phyloP scores from a whole-genome alignment of 768 basidiomycete genomes.

The Hypholoma sublateritium region DNA sequence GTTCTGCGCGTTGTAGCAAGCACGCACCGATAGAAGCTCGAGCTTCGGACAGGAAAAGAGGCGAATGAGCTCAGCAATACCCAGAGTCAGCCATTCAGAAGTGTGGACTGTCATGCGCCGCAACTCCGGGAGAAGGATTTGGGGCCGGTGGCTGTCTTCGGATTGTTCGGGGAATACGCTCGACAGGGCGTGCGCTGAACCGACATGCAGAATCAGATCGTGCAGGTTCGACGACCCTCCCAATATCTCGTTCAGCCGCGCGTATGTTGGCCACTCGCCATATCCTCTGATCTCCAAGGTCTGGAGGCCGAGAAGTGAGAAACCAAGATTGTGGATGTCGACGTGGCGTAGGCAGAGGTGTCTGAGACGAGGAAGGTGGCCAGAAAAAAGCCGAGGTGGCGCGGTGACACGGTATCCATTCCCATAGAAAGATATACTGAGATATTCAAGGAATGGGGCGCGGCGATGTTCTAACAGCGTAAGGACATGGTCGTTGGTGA shows the following conservation, averaged over 20 bases:
- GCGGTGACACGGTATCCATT: conserved; percentile 16
- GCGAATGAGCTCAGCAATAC: conserved; percentile 21
- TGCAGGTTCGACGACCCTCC: conserved; percentile 20
- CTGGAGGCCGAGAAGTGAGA: conserved; percentile 21
- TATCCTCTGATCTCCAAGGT: conserved; percentile 30
- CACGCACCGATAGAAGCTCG: conserved; percentile 22
- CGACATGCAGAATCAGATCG: conserved; percentile 28
- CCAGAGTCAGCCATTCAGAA: conserved; percentile 30
- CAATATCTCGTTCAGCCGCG: conserved; percentile 22
- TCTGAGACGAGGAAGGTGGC: conserved; percentile 22
- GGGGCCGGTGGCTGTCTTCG: background rate
- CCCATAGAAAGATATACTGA: conserved; percentile 26
- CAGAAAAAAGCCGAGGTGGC: conserved; percentile 18
- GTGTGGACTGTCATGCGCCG: conserved; percentile 24
- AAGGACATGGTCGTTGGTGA: conserved; percentile 23
- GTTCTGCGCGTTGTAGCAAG: conserved; percentile 12
- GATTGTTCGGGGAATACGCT: conserved; percentile 14
- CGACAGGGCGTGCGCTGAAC: conserved; percentile 20
- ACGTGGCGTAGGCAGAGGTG: conserved; percentile 28
- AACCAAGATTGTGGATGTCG: conserved; percentile 18
- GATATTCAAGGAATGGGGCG: conserved; percentile 21
- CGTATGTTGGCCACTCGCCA: conserved; percentile 27
- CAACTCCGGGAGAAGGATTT: conserved; percentile 26
- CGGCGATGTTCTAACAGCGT: conserved; percentile 18
- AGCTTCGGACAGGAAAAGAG: conserved; percentile 27